phyloP scores from a whole-genome alignment of 352 stramenopile species.

The Globisporangium cystogenes region DNA sequence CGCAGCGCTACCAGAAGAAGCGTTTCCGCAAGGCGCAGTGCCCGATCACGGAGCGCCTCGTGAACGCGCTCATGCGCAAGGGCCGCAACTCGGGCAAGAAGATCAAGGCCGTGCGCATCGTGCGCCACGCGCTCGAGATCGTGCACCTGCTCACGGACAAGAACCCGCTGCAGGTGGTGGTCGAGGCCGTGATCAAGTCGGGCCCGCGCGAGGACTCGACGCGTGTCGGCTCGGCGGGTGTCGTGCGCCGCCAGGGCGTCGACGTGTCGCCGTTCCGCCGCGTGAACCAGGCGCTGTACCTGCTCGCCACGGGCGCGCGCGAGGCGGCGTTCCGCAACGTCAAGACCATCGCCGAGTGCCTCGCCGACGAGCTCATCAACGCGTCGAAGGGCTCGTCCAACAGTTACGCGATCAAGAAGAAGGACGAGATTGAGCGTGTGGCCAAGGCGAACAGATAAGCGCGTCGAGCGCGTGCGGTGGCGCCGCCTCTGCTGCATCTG shows the following conservation, averaged over 20 bases:
- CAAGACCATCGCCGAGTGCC: conserved; percentile 99
- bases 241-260: conserved; percentile 99
- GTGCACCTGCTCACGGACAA: conserved; percentile 99
- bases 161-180: conserved; percentile 98
- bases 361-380: conserved; percentile 99
- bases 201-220: conserved; percentile 99
- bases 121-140: conserved; percentile 99
- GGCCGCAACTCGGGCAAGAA: conserved; percentile 99
- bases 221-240: conserved; percentile 97
- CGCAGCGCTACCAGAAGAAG: conserved; percentile 99
- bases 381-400: conserved; percentile 99
- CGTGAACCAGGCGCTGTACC: conserved; percentile 99
- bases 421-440: conserved; percentile 99
- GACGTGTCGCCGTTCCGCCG: conserved; percentile 99
- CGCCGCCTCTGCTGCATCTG: conserved; percentile 5
- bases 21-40: conserved; percentile 99
- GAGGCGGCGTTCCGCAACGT: conserved; percentile 99
- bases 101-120: conserved; percentile 98
- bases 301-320: conserved; percentile 96
- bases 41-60: conserved; percentile 98
- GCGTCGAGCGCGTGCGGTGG: conserved; percentile 7
- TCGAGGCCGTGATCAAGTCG: conserved; percentile 91
- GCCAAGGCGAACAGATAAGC: conserved; percentile 99
- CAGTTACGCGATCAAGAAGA: conserved; percentile 99
- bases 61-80: conserved; percentile 98